phyloP scores from a whole-genome alignment of 2,329 filamentous ascomycete genomes.

The Alternaria brassicicola region DNA sequence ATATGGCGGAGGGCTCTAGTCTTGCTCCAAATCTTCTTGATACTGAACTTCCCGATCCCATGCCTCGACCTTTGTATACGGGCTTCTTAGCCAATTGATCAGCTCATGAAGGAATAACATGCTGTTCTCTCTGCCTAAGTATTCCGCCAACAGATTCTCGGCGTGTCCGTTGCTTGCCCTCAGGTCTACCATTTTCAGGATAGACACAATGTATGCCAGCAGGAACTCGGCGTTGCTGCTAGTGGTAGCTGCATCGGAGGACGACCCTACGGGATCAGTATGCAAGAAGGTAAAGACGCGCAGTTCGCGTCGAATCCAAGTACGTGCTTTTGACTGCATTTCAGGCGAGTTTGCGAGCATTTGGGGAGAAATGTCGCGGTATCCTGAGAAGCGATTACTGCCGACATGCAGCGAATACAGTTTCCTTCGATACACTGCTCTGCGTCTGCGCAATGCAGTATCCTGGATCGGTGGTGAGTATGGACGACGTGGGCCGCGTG shows the following conservation, averaged over 20 bases:
- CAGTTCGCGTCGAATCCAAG: constrained; percentile 83
- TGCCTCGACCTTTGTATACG: constrained; percentile 70
- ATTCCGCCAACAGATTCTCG: constrained; percentile 78
- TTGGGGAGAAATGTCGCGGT: constrained; percentile 73
- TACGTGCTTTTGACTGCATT: constrained; percentile 76
- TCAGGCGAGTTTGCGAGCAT: constrained; percentile 68
- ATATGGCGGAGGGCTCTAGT: not conserved
- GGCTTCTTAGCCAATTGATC: constrained; percentile 80
- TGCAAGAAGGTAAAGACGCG: constrained; percentile 79
- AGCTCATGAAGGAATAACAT: constrained; percentile 84
- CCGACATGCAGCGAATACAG: constrained; percentile 84
- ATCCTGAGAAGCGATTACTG: constrained; percentile 76
- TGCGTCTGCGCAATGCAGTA: constrained; percentile 63
- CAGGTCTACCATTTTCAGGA: constrained; percentile 81
- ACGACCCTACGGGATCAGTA: constrained; percentile 38
- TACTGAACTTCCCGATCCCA: constrained; percentile 88
- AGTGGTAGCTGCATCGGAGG: constrained; percentile 30
- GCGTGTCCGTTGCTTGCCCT: constrained; percentile 79
- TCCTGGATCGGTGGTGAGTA: constrained; percentile 44
- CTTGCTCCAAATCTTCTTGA: constrained; percentile 20
- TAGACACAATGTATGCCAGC: constrained; percentile 82
- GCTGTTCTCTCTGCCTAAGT: constrained; percentile 75
- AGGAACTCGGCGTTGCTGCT: constrained; percentile 80
- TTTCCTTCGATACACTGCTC: constrained; percentile 72
- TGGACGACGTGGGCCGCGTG: constrained; percentile 21